A percentile compares a stretch with the other conserved stretches of the same genome.
Evolutionary conservation across 192 early-diverging fungal genomes (phyloP).

Genomic region (Paraglomus brasilianum): DNA sequence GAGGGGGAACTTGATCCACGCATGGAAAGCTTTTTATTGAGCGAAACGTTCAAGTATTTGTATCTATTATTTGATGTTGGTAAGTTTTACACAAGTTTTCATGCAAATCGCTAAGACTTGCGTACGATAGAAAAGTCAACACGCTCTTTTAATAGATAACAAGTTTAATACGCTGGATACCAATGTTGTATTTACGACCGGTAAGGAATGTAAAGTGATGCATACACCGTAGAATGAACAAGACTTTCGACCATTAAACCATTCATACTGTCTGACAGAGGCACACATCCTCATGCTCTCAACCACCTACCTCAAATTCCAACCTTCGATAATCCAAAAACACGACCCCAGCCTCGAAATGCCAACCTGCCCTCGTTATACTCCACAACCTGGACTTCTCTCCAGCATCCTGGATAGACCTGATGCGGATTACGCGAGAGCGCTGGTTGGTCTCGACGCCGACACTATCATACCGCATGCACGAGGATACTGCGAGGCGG

Average conservation of each 20-base stretch:
- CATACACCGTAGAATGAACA: conserved; percentile 3
- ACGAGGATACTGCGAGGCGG: conserved; percentile 49
- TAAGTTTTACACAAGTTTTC: conserved; percentile 32
- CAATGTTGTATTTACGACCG: conserved; percentile 90
- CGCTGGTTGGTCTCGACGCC: conserved; percentile 42
- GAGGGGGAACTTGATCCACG: conserved; percentile 69
- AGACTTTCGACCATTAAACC: too few species aligned
- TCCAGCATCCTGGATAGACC: conserved; percentile 45
- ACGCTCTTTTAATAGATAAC: conserved; percentile 51
- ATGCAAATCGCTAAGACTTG: too few species aligned
- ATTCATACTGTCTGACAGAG: conserved; percentile 35
- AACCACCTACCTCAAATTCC: conserved; percentile 25
- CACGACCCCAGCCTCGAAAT: not conserved
- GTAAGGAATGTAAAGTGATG: conserved; percentile 28
- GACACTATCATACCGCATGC: conserved; percentile 32
- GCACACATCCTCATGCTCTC: conserved; percentile 57
- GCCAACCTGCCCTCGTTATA: conserved; percentile 33
- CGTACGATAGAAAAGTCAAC: too few species aligned
- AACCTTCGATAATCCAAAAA: not conserved
- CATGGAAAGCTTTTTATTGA: conserved; percentile 94
- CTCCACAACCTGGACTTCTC: conserved; percentile 31
- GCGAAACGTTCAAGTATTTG: conserved; percentile 96
- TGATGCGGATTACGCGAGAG: conserved; percentile 51
- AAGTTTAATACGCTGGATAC: conserved; percentile 65
- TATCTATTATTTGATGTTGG: conserved; percentile 90